Conservation (phyloP, 1,284 basidiomycete genomes). For the Pseudozyma sp. region DNA sequence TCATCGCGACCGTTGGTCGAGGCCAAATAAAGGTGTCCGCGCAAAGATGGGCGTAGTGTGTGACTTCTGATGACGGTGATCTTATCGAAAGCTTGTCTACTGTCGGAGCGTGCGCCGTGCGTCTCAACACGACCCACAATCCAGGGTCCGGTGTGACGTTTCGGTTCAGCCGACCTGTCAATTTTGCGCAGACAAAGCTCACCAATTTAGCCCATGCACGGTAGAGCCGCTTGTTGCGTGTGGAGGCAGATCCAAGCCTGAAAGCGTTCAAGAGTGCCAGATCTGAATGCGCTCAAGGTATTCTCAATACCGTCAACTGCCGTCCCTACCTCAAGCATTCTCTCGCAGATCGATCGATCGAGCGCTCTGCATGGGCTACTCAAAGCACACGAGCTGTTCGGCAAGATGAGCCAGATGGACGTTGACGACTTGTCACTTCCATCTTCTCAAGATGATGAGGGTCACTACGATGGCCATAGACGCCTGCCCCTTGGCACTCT, state of each 20-base stretch:
- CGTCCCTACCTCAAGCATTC: no score
- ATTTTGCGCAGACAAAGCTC: neutral
- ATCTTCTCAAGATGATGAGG: slow-evolving; percentile 12
- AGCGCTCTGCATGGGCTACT: no score
- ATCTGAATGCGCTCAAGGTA: no score
- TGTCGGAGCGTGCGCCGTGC: no score
- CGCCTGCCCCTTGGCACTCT: slow-evolving; percentile 24
- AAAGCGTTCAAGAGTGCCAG: neutral
- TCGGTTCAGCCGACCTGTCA: slow-evolving; percentile 20
- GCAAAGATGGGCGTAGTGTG: slow-evolving; percentile 7
- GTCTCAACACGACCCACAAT: neutral
- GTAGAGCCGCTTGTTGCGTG: neutral
- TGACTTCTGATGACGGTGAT: slow-evolving; percentile 7
- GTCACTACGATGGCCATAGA: neutral
- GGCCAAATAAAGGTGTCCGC: no score
- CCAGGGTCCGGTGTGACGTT: slow-evolving; percentile 21
- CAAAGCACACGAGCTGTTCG: neutral
- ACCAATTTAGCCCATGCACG: neutral
- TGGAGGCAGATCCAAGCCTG: no score
- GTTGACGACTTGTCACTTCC: slow-evolving; percentile 25
- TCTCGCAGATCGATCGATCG: no score
- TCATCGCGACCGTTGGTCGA: slow-evolving; percentile 7
- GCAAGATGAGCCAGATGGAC: slow-evolving; percentile 12
- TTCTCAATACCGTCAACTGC: no score
- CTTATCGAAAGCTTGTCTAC: neutral